These are phyloP conservation scores for Boletellus ananas DNA, from an alignment of 768 basidiomycete genomes.

Conservation along the genomic window DNA sequence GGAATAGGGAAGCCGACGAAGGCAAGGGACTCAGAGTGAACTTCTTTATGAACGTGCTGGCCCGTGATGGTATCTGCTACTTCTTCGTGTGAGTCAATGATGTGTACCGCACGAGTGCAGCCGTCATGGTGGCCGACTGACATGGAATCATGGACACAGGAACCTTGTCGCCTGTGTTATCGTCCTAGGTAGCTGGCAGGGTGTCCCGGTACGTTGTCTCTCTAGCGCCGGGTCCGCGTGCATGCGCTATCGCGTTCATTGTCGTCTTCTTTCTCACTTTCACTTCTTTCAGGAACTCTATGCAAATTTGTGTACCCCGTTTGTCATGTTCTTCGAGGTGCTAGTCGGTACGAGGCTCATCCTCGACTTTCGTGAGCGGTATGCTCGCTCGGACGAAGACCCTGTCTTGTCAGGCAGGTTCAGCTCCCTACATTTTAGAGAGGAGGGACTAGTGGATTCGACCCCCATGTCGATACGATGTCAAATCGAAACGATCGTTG, in stretches of 20 bases:
- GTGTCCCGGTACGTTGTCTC: slow-evolving; percentile 17
- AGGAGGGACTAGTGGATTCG: slow-evolving; percentile 1
- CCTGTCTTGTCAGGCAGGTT: slow-evolving; percentile 2
- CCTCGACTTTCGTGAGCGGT: slow-evolving; percentile 31
- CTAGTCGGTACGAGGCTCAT: slow-evolving; percentile 30
- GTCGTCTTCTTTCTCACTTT: too few relatives aligned
- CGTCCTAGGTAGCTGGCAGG: slow-evolving; percentile 28
- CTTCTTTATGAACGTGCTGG: slow-evolving; percentile 23
- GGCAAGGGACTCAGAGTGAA: slow-evolving; percentile 8
- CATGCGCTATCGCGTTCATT: neutral
- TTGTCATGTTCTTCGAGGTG: slow-evolving; percentile 31
- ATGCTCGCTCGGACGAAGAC: slow-evolving; percentile 11
- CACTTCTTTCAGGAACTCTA: slow-evolving; percentile 15
- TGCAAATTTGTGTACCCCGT: slow-evolving; percentile 29
- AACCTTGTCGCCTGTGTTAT: slow-evolving; percentile 23
- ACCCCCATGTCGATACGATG: slow-evolving; percentile 7
- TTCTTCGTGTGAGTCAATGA: slow-evolving; percentile 27
- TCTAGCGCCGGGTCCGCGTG: neutral
- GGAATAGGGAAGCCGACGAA: neutral
- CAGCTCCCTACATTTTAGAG: slow-evolving; percentile 17
- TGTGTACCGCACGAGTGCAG: too few relatives aligned
- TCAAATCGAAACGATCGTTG: slow-evolving; percentile 18
- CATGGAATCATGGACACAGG: slow-evolving; percentile 5
- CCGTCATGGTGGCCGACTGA: neutral
- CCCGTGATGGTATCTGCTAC: slow-evolving; percentile 30